Evolutionary conservation across 768 basidiomycete species (phyloP), one percentile per base, ranked within the genome.

Genomic region (Pleurotus sapidus): DNA sequence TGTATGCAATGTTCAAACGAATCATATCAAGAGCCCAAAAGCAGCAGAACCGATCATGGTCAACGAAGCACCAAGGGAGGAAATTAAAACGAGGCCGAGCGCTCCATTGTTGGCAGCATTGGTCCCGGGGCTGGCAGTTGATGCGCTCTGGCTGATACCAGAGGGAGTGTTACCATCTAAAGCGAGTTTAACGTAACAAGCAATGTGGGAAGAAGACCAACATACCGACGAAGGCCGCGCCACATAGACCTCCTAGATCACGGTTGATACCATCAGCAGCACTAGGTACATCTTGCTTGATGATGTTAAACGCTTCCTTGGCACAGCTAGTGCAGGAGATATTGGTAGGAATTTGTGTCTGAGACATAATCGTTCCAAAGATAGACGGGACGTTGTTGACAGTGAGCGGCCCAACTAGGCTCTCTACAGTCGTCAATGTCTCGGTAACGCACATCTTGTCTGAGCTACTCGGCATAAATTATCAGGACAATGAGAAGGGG

Each of bases 291-390:
- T 72, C 66, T 7, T 69, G 30, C 17, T 64, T 67, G 17, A 76
- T 57, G 45, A 81, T 65, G 40, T 76, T 81, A 67, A 80, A 86
- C 1, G 73, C 72, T 24, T 73, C 78, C 65, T 87, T 83, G 55
- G 75, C 56, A 61, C 85, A 86, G 64, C 79, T 68, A 27, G 82
- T 74, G 72, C 85, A 87, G 9, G 74, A 70, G 5, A 83, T 64
- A 46, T 78, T 83, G 40, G 58, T 38, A 5, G 72, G 68, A 18
- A 49, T 30, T 17, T 50, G 46, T 0, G 57, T 38, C 30, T 34
- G 30, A 1, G 58, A 39, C 12, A 57, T 60, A 20, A 42, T 37
- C n/a, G 61, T 17, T 4, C 55, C 43, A 2, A 58, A 45, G 14
- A 67, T 27, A 8, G 15, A 23, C 0, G 46, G 60, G 15, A 80